phyloP scores from a whole-genome alignment of 257 asterid species.

The Cinchona pubescens region DNA sequence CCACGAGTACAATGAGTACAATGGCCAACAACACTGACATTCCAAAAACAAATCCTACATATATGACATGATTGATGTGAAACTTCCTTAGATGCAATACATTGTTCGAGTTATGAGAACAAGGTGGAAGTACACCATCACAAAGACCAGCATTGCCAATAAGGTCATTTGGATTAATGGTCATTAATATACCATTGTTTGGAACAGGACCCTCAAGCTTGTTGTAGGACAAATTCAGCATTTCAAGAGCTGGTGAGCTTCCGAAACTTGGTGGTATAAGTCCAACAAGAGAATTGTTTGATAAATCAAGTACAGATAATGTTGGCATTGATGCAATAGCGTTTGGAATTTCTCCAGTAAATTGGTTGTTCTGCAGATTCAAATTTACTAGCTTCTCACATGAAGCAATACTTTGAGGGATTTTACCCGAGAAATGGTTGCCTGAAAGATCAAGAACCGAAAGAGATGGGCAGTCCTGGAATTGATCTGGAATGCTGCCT shows the following conservation, averaged over 20 bases:
- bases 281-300: constrained; percentile 64
- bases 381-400: constrained; percentile 53
- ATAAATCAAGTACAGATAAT: constrained; percentile 59
- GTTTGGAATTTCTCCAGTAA: constrained; percentile 63
- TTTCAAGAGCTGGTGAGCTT: constrained; percentile 68
- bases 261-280: constrained; percentile 59
- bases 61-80: constrained; percentile 42
- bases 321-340: constrained; percentile 59
- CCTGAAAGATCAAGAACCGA: constrained; percentile 53
- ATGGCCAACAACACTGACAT: constrained; percentile 35
- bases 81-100: constrained; percentile 26
- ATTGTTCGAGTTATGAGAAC: constrained; percentile 30
- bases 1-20: constrained; percentile 32
- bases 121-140: constrained; percentile 66
- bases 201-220: constrained; percentile 75
- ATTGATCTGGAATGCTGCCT: constrained; percentile 61
- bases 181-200: constrained; percentile 48
- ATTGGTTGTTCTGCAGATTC: constrained; percentile 49
- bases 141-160: constrained; percentile 67
- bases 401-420: constrained; percentile 69
- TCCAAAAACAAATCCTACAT: constrained; percentile 46
- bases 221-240: constrained; percentile 59
- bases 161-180: constrained; percentile 59
- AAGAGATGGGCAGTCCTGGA: constrained; percentile 64
- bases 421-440: constrained; percentile 57